Evolutionary conservation across 2,329 filamentous ascomycete species (phyloP), one percentile per base, ranked within the genome.

Genomic region (Pseudonectria buxi): DNA sequence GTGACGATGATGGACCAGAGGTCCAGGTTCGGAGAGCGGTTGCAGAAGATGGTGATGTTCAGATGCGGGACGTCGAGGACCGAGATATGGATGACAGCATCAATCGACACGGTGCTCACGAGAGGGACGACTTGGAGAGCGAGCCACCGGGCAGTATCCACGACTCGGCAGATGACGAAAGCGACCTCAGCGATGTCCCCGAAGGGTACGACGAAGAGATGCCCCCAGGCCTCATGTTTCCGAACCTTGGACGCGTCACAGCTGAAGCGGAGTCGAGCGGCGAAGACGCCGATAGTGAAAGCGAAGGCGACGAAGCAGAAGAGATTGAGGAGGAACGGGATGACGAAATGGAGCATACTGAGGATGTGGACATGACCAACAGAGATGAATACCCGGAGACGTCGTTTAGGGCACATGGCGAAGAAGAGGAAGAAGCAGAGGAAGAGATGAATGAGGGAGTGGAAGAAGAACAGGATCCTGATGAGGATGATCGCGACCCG

Each of bases 111-210:
- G 57, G 34, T 18, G 16, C 40, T 54, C 58, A 41, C 33, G 55
- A 44, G 41, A 51, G 49, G 30, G 45, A 50, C 25, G 49, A 50
- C 12, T 36, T 36, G 26, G 42, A 56, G 14, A 53, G 54, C 26
- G 55, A 54, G 12, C 39, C 18, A 22, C 18, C 70, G 0, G 74
- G 72, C 6, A 85, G 75, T 40, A 61, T 79, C 7, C 74, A 80
- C 40, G 78, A 82, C 41, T 80, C 73, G 27, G 79, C 75, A 0
- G 79, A 83, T 43, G 78, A 82, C 36, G 80, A 84, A 55, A 83
- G 78, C 50, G 80, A 83, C 43, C 63, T 84, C 0, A 83, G 78
- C 34, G 81, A 84, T 41, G 72, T 79, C 4, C 67, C 76, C 16
- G 61, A 71, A 4, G 72, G 71, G 27, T 76, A 75, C 37, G 72